These are phyloP conservation scores for Calonectria ilicicola DNA, from an alignment of 2,329 filamentous ascomycete genomes.

Conservation along the genomic window DNA sequence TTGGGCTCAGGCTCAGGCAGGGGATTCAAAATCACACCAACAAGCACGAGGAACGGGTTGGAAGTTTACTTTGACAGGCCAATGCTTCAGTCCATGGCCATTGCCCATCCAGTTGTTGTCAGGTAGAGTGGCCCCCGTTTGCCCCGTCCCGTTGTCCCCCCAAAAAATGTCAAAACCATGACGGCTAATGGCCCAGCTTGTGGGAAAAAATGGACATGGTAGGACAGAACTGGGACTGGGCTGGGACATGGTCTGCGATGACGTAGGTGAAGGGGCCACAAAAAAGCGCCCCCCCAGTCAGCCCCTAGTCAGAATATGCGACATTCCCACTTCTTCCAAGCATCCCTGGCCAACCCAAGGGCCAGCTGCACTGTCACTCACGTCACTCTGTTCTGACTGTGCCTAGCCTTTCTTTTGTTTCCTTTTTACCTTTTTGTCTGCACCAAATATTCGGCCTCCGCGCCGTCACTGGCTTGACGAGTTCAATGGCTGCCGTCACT, in stretches of 20 bases:
- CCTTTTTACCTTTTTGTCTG: slow-evolving; percentile 4
- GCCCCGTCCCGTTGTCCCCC: slow-evolving; percentile 20
- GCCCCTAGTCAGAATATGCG: slow-evolving; percentile 17
- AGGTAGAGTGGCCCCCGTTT: slow-evolving; percentile 21
- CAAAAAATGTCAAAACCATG: slow-evolving; percentile 16
- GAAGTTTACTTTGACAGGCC: slow-evolving; percentile 15
- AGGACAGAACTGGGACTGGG: slow-evolving; percentile 15
- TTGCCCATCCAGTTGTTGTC: slow-evolving; percentile 4
- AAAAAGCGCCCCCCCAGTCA: slow-evolving; percentile 25
- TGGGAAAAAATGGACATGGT: slow-evolving; percentile 17
- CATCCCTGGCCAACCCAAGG: slow-evolving; percentile 1
- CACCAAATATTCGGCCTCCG: slow-evolving; percentile 5
- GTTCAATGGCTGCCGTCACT: background rate
- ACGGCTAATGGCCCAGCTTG: slow-evolving; percentile 22
- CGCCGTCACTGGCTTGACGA: background rate
- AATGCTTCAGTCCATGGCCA: slow-evolving; percentile 14
- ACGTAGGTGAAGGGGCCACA: slow-evolving; percentile 40
- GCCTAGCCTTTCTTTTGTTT: slow-evolving; percentile 4
- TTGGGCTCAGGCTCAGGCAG: background rate
- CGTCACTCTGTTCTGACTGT: slow-evolving; percentile 24
- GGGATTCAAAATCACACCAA: background rate
- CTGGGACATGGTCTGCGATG: slow-evolving; percentile 38
- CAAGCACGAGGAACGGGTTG: background rate
- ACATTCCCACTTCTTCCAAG: slow-evolving; percentile 7
- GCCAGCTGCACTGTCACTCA: slow-evolving; percentile 19